A percentile compares a stretch with the other conserved stretches of the same genome.
Evolutionary conservation across 495 filamentous ascomycete genomes (phyloP).

Genomic region (Echria macrotheca): DNA sequence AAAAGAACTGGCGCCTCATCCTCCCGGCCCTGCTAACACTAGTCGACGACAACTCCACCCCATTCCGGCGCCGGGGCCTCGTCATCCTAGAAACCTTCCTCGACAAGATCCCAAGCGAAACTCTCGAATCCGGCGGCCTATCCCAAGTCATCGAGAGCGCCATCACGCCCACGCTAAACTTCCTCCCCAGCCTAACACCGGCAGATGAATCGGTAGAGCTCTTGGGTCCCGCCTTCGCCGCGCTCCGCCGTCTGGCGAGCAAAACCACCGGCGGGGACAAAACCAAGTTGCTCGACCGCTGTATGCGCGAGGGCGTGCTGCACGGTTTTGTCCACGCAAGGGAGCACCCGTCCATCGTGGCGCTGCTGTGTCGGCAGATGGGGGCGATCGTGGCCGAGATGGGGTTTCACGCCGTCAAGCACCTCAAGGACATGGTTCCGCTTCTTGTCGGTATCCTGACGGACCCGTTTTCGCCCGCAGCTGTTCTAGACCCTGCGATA

Average conservation of each 20-base stretch:
- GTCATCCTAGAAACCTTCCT: slow-evolving; percentile 57
- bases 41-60: slow-evolving; percentile 60
- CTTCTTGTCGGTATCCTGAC: slow-evolving; percentile 59
- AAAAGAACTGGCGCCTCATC: slow-evolving; percentile 65
- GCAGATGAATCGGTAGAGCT: slow-evolving; percentile 62
- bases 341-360: slow-evolving; percentile 45
- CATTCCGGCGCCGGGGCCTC: slow-evolving; percentile 57
- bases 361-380: slow-evolving; percentile 55
- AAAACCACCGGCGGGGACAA: slow-evolving; percentile 29
- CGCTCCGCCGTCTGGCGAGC: slow-evolving; percentile 54
- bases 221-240: slow-evolving; percentile 60
- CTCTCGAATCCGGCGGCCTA: slow-evolving; percentile 69
- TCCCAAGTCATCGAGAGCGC: slow-evolving; percentile 74
- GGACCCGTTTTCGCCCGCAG: slow-evolving; percentile 62
- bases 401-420: slow-evolving; percentile 64
- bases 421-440: slow-evolving; percentile 69
- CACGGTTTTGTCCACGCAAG: slow-evolving; percentile 48
- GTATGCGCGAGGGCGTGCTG: slow-evolving; percentile 54
- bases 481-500: slow-evolving; percentile 50
- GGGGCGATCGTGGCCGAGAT: slow-evolving; percentile 50
- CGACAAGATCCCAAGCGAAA: slow-evolving; percentile 45
- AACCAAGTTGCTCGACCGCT: slow-evolving; percentile 40
- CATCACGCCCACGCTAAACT: slow-evolving; percentile 64
- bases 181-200: slow-evolving; percentile 74
- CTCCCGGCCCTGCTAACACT: slow-evolving; percentile 79